Evolutionary conservation across 768 basidiomycete genomes (phyloP), one percentile per base, ranked within the genome.

Genomic region (Tylopilus balloui): DNA sequence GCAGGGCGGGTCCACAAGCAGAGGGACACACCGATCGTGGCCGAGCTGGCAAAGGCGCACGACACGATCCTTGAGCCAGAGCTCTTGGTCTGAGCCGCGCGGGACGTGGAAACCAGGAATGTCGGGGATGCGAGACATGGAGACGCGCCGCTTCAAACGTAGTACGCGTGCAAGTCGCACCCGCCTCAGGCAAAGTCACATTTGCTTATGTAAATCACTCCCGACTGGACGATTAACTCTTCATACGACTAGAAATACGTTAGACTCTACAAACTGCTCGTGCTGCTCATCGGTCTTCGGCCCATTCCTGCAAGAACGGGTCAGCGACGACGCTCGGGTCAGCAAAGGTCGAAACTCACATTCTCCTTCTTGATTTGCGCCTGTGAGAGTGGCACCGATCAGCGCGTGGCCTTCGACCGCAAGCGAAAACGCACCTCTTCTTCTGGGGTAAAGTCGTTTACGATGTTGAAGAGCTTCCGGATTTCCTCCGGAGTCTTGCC

Each of bases 361-460:
- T 98, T 98, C 77, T 99, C 96, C 73, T 96, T 96, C 84, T 92
- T 93, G 80, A 99, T 98, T 71, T 98, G 95, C 28, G 90, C 89
- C 89, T 90, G 57, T 57, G 47, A 47, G 40, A 50, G 47, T 36
- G 14, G 24, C 51, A 35, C 3, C 5, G 8, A 17, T 64, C 24
- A 53, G 55, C 12, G 17, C 3, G 10, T 3, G 3, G 3, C 14
- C 13, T 58, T 44, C 47, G 23, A 55, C 12, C n/a, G 47, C 27
- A 0, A 38, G 35, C 19, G 50, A 21, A 25, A 42, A 68, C 73
- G 39, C 39, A 92, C 95, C 85, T 99, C 96, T 69, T 98, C 96
- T 66, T 99, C 96, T 17, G 95, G 93, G 4, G 96, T 98, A 66
- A 99, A 99, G 72, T 97, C 96, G 67, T 93, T 93, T 27, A 91